Evolutionary conservation across 2,329 filamentous ascomycete genomes (phyloP).

Genomic region (Colletotrichum kahawae): DNA sequence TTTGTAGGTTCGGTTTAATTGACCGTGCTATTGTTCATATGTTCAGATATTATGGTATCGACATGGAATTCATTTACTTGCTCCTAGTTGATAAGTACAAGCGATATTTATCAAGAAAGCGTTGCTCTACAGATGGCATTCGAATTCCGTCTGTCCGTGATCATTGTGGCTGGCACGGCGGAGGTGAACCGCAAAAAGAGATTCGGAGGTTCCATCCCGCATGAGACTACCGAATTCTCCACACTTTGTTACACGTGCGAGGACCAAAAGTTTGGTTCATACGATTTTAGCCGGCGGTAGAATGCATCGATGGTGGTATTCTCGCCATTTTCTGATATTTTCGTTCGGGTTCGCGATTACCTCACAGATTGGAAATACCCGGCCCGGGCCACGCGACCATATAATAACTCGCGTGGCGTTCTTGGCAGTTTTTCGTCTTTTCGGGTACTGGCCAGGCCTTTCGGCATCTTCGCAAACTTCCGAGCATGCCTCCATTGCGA

Average conservation of each 20-base stretch:
- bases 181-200: neutral
- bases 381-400: neutral
- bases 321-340: neutral
- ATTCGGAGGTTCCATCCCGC: conserved; percentile 5
- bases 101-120: neutral
- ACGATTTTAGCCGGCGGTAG: neutral
- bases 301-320: neutral
- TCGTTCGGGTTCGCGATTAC: neutral
- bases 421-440: neutral
- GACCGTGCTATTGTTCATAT: fast-evolving
- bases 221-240: neutral
- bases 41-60: fast-evolving
- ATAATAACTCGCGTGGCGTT: neutral
- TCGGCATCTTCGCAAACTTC: neutral
- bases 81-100: neutral
- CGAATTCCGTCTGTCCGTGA: neutral
- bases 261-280: neutral
- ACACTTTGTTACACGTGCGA: neutral
- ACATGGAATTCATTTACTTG: fast-evolving
- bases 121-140: neutral
- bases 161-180: neutral
- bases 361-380: neutral
- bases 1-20: neutral
- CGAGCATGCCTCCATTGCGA: neutral
- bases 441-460: neutral